These are phyloP conservation scores for Skeletonema grethae DNA, from an alignment of 108 stramenopile species.

Conservation along the genomic window DNA sequence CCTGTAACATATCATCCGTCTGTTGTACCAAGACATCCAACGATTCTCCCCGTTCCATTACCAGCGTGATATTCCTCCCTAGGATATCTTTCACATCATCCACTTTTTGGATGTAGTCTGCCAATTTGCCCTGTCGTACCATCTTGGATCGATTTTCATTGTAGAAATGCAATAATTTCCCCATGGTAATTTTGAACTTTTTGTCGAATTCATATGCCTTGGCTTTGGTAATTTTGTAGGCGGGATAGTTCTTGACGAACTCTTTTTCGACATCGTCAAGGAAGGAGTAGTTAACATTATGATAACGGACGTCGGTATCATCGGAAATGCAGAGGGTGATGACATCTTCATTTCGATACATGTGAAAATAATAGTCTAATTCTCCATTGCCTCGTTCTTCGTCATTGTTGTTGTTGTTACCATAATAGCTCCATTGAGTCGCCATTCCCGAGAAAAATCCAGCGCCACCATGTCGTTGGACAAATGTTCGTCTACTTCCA, in stretches of 20 bases:
- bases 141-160: conserved; percentile 64
- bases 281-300: conserved; percentile 65
- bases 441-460: background rate
- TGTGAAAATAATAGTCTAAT: conserved; percentile 75
- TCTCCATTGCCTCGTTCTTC: conserved; percentile 12
- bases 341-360: conserved; percentile 54
- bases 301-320: conserved; percentile 54
- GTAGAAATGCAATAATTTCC: conserved; percentile 72
- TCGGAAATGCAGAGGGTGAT: conserved; percentile 74
- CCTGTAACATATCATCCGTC: conserved; percentile 55
- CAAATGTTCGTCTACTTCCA: background rate
- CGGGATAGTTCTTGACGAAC: conserved; percentile 47
- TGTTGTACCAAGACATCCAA: conserved; percentile 58
- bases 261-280: conserved; percentile 60
- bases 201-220: conserved; percentile 78
- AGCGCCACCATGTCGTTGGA: background rate
- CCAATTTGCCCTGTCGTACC: conserved; percentile 48
- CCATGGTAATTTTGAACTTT: conserved; percentile 53
- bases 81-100: conserved; percentile 75
- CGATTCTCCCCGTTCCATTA: conserved; percentile 58
- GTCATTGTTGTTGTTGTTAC: background rate
- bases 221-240: conserved; percentile 54
- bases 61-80: conserved; percentile 64
- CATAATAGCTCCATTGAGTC: conserved; percentile 4
- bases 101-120: conserved; percentile 48